Evolutionary conservation across 257 asterid genomes (phyloP).

Genomic region (Vinca minor): DNA sequence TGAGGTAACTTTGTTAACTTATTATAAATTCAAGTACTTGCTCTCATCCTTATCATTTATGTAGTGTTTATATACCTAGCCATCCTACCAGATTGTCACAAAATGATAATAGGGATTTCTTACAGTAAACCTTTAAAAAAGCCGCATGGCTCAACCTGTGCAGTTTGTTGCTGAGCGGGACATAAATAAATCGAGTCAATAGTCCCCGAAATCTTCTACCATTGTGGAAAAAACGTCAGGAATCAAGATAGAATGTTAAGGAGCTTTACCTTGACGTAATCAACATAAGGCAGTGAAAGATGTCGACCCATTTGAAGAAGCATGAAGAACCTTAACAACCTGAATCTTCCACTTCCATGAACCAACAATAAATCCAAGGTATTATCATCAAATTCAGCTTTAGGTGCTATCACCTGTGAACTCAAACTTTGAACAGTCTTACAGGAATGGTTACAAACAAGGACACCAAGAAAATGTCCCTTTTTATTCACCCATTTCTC

Average conservation of each 20-base stretch:
- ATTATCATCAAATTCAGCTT: conserved; percentile 89
- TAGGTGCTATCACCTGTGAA: conserved; percentile 93
- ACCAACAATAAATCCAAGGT: conserved; percentile 74
- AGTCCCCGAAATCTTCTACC: background rate
- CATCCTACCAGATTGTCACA: no score
- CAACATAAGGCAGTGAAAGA: conserved; percentile 81
- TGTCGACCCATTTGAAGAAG: conserved; percentile 77
- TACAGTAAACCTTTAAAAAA: background rate
- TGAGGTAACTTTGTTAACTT: background rate
- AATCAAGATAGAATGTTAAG: background rate
- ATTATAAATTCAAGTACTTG: background rate
- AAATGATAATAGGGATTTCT: no score
- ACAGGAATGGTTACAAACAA: conserved; percentile 92
- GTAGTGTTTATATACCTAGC: background rate
- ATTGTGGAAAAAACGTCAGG: background rate
- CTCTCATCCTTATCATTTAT: background rate
- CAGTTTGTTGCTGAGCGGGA: background rate
- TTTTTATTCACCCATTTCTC: conserved; percentile 77
- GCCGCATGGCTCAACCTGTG: background rate
- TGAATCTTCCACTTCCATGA: conserved; percentile 83
- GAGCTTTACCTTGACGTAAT: conserved; percentile 72
- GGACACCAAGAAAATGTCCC: conserved; percentile 73
- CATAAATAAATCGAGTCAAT: no score
- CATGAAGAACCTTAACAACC: conserved; percentile 75
- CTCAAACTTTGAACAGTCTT: conserved; percentile 92